A percentile compares a stretch with the other conserved stretches of the same genome.
Conservation (phyloP, 1,139 yeast genomes). For the Groenewaldozyma sp. region DNA sequence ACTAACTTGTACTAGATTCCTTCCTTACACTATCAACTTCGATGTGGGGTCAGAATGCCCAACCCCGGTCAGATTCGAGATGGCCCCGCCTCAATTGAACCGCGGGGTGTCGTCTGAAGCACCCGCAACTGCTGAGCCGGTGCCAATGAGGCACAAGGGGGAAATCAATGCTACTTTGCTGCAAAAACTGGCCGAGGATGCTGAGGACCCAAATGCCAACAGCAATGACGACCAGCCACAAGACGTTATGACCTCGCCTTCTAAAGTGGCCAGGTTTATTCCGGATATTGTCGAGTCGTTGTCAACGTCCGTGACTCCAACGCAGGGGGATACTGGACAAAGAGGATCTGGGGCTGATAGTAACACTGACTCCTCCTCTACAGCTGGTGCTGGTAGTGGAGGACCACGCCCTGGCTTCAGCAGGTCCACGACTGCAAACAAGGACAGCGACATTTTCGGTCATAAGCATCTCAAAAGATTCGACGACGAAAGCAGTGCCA, state of each 20-base stretch:
- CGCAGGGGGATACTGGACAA: slow-evolving; percentile 1
- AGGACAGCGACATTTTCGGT: no score
- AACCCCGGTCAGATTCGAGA: background rate
- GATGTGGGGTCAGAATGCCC: slow-evolving; percentile 35
- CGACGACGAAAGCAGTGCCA: background rate
- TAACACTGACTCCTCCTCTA: no score
- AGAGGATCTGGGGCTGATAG: slow-evolving; percentile 1
- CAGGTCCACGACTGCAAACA: no score
- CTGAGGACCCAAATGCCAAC: no score
- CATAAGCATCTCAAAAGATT: background rate
- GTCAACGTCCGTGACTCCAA: slow-evolving; percentile 7
- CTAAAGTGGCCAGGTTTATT: slow-evolving; percentile 8
- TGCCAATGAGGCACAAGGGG: background rate
- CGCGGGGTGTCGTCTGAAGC: background rate
- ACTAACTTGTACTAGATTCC: no score
- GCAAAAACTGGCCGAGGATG: no score
- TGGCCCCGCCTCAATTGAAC: background rate
- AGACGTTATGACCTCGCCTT: no score
- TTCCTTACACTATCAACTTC: slow-evolving; percentile 67
- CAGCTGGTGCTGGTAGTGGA: no score
- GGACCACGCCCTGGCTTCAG: no score
- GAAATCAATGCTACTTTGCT: slow-evolving; percentile 1
- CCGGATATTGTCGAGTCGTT: slow-evolving; percentile 15
- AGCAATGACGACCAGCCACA: no score
- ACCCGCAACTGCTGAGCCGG: background rate